Percentiles rank a stretch among this genome's conserved stretches.
phyloP scores from a whole-genome alignment of 805 yeast genomes.

The Pichia paraexigua region DNA sequence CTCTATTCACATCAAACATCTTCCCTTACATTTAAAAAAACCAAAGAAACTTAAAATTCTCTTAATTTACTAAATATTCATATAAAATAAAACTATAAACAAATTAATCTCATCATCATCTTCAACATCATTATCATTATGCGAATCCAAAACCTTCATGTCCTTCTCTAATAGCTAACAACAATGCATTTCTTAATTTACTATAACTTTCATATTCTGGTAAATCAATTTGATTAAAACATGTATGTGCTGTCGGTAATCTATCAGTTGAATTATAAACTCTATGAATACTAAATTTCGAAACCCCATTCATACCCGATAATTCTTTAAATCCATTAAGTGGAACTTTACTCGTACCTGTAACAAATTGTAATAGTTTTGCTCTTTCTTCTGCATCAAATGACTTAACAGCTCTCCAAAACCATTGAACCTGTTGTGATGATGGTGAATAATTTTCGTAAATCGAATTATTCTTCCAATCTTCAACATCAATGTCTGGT shows the following conservation, averaged over 20 bases:
- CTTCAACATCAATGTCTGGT: slow-evolving; percentile 93
- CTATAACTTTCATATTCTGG: slow-evolving; percentile 92
- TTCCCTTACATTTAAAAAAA: not conserved
- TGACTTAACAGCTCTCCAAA: slow-evolving; percentile 95
- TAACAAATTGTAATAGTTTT: slow-evolving; percentile 85
- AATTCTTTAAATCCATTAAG: slow-evolving; percentile 86
- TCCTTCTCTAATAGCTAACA: slow-evolving; percentile 88
- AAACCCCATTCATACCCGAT: slow-evolving; percentile 78
- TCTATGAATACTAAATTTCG: slow-evolving; percentile 82
- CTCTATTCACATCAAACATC: not conserved
- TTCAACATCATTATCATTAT: slow-evolving; percentile 1
- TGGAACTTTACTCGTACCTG: slow-evolving; percentile 97
- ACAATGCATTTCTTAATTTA: slow-evolving; percentile 67
- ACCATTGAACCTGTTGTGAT: slow-evolving; percentile 88
- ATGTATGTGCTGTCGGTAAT: slow-evolving; percentile 92
- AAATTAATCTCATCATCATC: not conserved
- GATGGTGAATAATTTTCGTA: slow-evolving; percentile 77
- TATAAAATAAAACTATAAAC: not conserved
- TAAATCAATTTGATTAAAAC: slow-evolving; percentile 89
- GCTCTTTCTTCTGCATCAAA: slow-evolving; percentile 94
- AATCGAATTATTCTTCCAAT: slow-evolving; percentile 83
- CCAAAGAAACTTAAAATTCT: not conserved
- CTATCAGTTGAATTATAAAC: slow-evolving; percentile 82
- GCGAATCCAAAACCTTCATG: slow-evolving; percentile 95
- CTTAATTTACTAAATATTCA: not conserved